Percentiles rank a stretch among this genome's conserved stretches.
Evolutionary conservation across 257 asterid species (phyloP).

Genomic region (Cordia subcordata): DNA sequence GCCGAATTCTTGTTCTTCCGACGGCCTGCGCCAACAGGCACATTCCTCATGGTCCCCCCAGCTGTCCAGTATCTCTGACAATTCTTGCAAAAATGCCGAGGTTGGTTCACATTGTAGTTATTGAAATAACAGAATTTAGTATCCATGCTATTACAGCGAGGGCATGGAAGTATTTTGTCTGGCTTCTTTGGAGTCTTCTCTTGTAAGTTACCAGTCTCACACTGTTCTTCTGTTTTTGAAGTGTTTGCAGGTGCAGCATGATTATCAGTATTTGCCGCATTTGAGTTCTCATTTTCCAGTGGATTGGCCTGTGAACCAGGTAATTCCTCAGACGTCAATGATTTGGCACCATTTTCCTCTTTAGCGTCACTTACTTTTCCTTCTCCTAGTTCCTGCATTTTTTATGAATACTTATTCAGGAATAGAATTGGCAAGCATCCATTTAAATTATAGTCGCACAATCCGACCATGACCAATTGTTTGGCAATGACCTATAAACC

Average conservation of each 20-base stretch:
- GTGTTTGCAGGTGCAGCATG: slow-evolving; percentile 30
- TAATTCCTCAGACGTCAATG: slow-evolving; percentile 28
- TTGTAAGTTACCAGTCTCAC: slow-evolving; percentile 45
- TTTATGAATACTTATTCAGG: neutral
- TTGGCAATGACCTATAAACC: too few species aligned
- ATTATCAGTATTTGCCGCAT: slow-evolving; percentile 29
- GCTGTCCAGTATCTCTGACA: slow-evolving; percentile 99
- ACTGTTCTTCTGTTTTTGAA: slow-evolving; percentile 46
- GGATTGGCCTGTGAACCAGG: slow-evolving; percentile 26
- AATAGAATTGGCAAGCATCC: neutral
- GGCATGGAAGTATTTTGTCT: slow-evolving; percentile 86
- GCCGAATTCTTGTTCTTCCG: slow-evolving; percentile 70
- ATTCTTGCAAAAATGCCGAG: slow-evolving; percentile 87
- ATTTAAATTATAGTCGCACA: too few species aligned
- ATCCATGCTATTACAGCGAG: slow-evolving; percentile 97
- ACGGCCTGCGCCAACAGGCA: slow-evolving; percentile 96
- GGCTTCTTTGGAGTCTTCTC: slow-evolving; percentile 75
- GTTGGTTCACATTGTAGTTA: slow-evolving; percentile 91
- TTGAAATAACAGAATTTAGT: slow-evolving; percentile 93
- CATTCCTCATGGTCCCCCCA: slow-evolving; percentile 96
- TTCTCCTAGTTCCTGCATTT: slow-evolving; percentile 33
- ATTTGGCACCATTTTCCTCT: slow-evolving; percentile 27
- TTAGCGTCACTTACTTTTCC: slow-evolving; percentile 22
- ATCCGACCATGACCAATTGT: too few species aligned
- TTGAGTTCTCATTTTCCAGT: slow-evolving; percentile 27